Conservation (phyloP, 1,139 yeast genomes). For the Torulaspora pretoriensis region DNA sequence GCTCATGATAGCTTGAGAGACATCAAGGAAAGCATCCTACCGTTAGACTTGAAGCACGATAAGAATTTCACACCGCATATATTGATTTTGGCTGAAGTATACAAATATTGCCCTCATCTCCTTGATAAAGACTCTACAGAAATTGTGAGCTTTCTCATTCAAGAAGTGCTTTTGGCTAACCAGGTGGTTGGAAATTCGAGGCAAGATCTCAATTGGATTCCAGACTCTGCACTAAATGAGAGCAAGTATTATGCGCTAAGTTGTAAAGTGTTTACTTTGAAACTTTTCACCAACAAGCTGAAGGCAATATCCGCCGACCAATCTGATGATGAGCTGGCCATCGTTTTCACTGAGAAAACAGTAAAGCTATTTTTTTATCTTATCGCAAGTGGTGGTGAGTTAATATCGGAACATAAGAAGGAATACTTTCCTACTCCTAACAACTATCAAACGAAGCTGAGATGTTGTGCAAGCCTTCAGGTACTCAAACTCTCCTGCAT, state of each 20-base stretch:
- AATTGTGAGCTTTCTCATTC: constrained; percentile 57
- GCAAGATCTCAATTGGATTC: constrained; percentile 46
- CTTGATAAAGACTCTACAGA: constrained; percentile 55
- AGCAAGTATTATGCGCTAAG: constrained; percentile 36
- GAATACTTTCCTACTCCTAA: constrained; percentile 60
- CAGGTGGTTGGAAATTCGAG: constrained; percentile 32
- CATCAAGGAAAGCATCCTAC: constrained; percentile 46
- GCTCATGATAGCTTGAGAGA: constrained; percentile 42
- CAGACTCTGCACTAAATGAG: constrained; percentile 43
- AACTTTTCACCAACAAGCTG: constrained; percentile 61
- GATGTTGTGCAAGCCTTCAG: constrained; percentile 65
- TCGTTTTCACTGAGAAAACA: constrained; percentile 54
- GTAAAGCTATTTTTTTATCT: constrained; percentile 62
- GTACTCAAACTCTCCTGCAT: constrained; percentile 61
- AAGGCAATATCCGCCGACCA: constrained; percentile 41
- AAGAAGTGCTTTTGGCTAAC: constrained; percentile 56
- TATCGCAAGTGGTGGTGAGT: constrained; percentile 79
- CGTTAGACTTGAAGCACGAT: constrained; percentile 42
- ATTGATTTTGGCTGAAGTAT: constrained; percentile 59
- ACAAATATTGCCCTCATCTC: constrained; percentile 47
- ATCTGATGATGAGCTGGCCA: constrained; percentile 32
- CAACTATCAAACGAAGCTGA: constrained; percentile 53
- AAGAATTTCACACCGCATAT: constrained; percentile 51
- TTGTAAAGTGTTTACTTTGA: constrained; percentile 53
- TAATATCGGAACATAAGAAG: constrained; percentile 46